These are phyloP conservation scores for Botryotinia narcissicola DNA, from an alignment of 2,329 filamentous ascomycete genomes.

Conservation along the genomic window DNA sequence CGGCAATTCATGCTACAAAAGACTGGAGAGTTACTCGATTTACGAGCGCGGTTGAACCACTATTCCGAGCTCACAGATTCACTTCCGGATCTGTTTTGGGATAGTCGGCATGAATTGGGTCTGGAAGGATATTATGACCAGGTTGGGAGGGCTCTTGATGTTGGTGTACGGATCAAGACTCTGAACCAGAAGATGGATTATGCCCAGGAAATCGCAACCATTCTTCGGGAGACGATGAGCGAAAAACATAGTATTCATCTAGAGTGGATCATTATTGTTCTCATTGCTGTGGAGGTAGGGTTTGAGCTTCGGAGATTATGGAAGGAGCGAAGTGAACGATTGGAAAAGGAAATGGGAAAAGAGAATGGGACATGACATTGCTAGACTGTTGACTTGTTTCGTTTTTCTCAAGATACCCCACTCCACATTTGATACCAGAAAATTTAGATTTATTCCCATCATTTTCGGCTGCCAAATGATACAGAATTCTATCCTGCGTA, in stretches of 20 bases:
- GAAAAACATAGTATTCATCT: constrained; percentile 85
- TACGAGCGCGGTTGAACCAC: constrained; percentile 90
- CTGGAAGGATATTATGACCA: constrained; percentile 95
- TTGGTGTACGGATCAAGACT: constrained; percentile 84
- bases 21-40: constrained; percentile 84
- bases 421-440: not conserved
- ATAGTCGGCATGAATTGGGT: constrained; percentile 81
- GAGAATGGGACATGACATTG: not conserved
- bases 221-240: constrained; percentile 81
- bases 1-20: constrained; percentile 84
- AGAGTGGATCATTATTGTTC: constrained; percentile 92
- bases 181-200: constrained; percentile 98
- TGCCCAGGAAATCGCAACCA: constrained; percentile 88
- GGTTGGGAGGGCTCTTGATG: constrained; percentile 85
- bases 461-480: not conserved
- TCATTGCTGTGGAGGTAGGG: constrained; percentile 88
- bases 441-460: not conserved
- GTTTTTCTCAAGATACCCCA: constrained; percentile 6
- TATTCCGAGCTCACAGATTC: constrained; percentile 96
- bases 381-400: not conserved
- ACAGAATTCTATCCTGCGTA: not conserved
- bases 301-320: constrained; percentile 70
- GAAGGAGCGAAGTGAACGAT: constrained; percentile 31
- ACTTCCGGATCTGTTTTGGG: constrained; percentile 96
- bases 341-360: constrained; percentile 4